These are phyloP conservation scores for Betula pendula DNA, from an alignment of 306 rosid species.

Conservation along the genomic window DNA sequence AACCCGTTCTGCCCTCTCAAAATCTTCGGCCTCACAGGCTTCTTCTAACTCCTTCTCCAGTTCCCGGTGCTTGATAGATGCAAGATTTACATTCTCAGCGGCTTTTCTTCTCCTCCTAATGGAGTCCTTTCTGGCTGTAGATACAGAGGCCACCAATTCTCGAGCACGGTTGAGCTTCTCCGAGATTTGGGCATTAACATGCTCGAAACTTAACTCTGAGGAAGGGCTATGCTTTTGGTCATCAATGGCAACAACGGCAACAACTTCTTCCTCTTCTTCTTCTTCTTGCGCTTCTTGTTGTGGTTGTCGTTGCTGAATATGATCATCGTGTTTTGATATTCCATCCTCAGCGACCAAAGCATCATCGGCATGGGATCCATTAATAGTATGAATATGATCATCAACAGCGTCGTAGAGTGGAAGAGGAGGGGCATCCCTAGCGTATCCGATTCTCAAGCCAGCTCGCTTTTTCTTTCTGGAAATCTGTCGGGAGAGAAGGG, in stretches of 20 bases:
- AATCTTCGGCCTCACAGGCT: constrained; percentile 83
- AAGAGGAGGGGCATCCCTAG: constrained; percentile 35
- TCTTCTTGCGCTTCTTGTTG: neutral
- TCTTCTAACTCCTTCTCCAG: constrained; percentile 75
- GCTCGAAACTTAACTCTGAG: constrained; percentile 39
- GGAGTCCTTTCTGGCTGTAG: constrained; percentile 59
- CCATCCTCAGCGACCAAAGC: neutral
- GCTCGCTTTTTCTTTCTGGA: constrained; percentile 65
- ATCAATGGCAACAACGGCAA: neutral
- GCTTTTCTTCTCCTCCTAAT: constrained; percentile 57
- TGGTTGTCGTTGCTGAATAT: neutral
- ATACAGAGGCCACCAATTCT: constrained; percentile 45
- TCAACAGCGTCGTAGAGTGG: neutral
- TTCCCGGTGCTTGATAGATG: constrained; percentile 37
- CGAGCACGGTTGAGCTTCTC: constrained; percentile 56
- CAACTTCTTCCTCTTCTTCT: neutral
- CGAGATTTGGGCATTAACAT: constrained; percentile 42
- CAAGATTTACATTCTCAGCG: constrained; percentile 39
- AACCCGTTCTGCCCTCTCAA: constrained; percentile 68
- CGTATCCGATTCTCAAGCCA: constrained; percentile 72
- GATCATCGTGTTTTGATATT: neutral
- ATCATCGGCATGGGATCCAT: neutral
- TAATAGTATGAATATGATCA: neutral
- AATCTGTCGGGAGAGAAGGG: constrained; percentile 29
- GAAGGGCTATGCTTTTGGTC: constrained; percentile 14